phyloP scores from a whole-genome alignment of 176 grass and related monocot species.

The Lolium rigidum region DNA sequence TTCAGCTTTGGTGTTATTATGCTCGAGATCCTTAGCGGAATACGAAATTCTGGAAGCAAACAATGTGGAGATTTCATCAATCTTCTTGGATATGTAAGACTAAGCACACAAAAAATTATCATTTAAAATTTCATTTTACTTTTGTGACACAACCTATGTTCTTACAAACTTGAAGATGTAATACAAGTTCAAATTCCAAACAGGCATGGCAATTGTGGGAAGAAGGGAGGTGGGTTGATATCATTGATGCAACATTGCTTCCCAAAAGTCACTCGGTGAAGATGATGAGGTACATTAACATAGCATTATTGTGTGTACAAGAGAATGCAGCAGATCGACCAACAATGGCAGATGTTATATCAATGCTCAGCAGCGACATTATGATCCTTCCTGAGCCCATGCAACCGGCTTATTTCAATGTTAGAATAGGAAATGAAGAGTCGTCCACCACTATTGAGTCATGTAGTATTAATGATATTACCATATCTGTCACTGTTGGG shows the following conservation, averaged over 20 bases:
- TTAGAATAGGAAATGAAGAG: slow-evolving; percentile 2
- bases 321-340: slow-evolving; percentile 25
- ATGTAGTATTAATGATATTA: slow-evolving; percentile 6
- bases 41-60: not conserved
- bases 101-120: not conserved
- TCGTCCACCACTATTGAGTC: not conserved
- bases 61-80: slow-evolving; percentile 19
- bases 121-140: not conserved
- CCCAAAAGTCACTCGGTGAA: not conserved
- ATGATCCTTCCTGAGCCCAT: not conserved
- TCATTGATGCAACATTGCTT: not conserved
- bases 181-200: not conserved
- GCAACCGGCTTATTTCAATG: slow-evolving; percentile 20
- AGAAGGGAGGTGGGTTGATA: slow-evolving; percentile 3
- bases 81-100: slow-evolving; percentile 24
- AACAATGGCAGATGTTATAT: slow-evolving; percentile 16
- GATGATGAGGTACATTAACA: slow-evolving; percentile 19
- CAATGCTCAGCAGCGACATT: not conserved
- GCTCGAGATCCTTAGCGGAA: slow-evolving; percentile 30
- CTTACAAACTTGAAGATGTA: not conserved
- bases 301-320: slow-evolving; percentile 20
- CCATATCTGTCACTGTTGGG: not conserved
- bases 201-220: slow-evolving; percentile 31
- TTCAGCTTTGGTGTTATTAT: slow-evolving; percentile 39
- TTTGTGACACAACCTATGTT: not conserved